Evolutionary conservation across 306 rosid genomes (phyloP).

Genomic region (Crotalaria pallida): DNA sequence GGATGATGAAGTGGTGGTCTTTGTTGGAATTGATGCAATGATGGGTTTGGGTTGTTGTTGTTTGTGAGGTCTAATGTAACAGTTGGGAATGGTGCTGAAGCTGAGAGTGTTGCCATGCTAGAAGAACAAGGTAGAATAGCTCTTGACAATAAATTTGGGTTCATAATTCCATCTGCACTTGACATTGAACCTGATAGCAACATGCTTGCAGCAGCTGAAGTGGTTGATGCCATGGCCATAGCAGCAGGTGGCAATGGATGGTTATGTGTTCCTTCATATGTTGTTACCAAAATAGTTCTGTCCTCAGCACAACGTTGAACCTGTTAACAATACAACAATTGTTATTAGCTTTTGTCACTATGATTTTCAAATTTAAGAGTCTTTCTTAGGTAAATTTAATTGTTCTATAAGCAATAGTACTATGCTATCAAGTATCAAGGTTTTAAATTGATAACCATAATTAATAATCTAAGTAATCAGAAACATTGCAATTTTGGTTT

Average conservation of each 20-base stretch:
- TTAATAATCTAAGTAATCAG: no score
- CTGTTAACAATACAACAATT: conserved; percentile 23
- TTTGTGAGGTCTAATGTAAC: conserved; percentile 79
- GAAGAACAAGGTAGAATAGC: conserved; percentile 75
- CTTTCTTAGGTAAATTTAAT: not conserved
- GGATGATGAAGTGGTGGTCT: no score
- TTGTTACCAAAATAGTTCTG: conserved; percentile 68
- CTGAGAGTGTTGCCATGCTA: conserved; percentile 84
- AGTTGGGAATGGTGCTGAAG: conserved; percentile 90
- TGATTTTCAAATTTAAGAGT: not conserved
- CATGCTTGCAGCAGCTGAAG: conserved; percentile 88
- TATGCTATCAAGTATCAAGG: no score
- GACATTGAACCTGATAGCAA: conserved; percentile 84
- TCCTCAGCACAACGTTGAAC: conserved; percentile 98
- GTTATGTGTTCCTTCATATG: conserved; percentile 92
- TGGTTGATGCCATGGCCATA: conserved; percentile 95
- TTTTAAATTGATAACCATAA: no score
- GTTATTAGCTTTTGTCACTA: not conserved
- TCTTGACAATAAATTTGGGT: conserved; percentile 71
- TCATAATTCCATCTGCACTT: conserved; percentile 81
- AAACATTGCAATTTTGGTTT: no score
- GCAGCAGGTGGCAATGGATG: conserved; percentile 97
- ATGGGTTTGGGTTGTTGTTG: conserved; percentile 44
- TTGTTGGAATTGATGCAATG: conserved; percentile 61
- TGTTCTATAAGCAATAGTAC: no score